These are phyloP conservation scores for Colletotrichum karsti DNA, from an alignment of 2,329 filamentous ascomycete genomes.

Conservation along the genomic window DNA sequence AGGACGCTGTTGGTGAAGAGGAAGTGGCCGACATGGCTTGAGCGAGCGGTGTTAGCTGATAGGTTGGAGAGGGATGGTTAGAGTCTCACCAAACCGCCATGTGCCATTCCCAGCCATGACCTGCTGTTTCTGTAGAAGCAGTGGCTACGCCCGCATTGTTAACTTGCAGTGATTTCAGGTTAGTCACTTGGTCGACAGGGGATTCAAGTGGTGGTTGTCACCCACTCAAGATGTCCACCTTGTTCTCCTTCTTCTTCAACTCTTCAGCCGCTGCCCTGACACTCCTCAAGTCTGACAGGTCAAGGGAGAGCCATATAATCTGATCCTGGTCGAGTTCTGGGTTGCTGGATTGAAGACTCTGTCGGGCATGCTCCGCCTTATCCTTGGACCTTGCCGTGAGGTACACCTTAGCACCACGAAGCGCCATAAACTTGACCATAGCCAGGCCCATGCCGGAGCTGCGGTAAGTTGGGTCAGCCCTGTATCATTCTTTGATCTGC, in stretches of 20 bases:
- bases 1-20: conserved; percentile 36
- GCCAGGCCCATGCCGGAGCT: conserved; percentile 35
- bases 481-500: neutral
- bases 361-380: conserved; percentile 26
- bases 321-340: conserved; percentile 11
- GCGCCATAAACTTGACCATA: conserved; percentile 34
- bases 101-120: conserved; percentile 33
- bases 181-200: neutral
- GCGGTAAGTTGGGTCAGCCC: neutral
- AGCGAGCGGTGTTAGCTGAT: conserved; percentile 1
- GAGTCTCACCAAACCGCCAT: conserved; percentile 33
- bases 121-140: conserved; percentile 8
- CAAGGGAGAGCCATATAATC: conserved; percentile 33
- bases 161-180: conserved; percentile 21
- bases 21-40: conserved; percentile 38
- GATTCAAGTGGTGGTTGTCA: neutral
- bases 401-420: conserved; percentile 37
- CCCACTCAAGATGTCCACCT: conserved; percentile 37
- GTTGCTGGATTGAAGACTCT: conserved; percentile 16
- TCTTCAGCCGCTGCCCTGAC: conserved; percentile 31
- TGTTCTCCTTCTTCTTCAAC: conserved; percentile 31
- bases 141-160: conserved; percentile 34
- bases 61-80: neutral
- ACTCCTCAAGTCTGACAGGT: conserved; percentile 32
- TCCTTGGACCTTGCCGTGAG: conserved; percentile 32